phyloP scores from a whole-genome alignment of 352 stramenopile species.

The Pythium myriotylum region DNA sequence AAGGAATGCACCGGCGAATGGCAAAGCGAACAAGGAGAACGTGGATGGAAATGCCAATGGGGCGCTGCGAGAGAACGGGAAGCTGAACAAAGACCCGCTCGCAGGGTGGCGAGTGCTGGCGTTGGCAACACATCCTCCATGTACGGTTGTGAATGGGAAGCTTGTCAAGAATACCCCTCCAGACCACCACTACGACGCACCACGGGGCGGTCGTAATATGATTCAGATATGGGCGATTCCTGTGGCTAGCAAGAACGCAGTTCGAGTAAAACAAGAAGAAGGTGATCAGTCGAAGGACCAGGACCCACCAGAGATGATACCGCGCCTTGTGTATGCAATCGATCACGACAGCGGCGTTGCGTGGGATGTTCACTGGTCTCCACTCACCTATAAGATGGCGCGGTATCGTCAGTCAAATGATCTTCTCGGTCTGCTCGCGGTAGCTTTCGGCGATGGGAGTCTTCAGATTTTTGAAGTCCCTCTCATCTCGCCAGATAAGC shows the following conservation, averaged over 20 bases:
- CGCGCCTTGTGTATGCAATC: constrained; percentile 72
- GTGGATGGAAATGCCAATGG: constrained; percentile 21
- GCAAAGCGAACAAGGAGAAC: constrained; percentile 43
- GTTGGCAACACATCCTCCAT: constrained; percentile 70
- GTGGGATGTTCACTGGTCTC: constrained; percentile 84
- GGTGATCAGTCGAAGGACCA: neutral
- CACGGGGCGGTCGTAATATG: constrained; percentile 50
- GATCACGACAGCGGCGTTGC: constrained; percentile 74
- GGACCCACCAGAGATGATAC: constrained; percentile 27
- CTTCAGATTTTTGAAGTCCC: constrained; percentile 74
- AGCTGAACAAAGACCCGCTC: constrained; percentile 18
- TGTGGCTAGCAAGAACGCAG: constrained; percentile 24
- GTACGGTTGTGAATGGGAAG: constrained; percentile 54
- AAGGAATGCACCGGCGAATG: neutral
- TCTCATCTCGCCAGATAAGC: constrained; percentile 34
- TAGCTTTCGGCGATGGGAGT: constrained; percentile 77
- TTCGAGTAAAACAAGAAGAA: neutral
- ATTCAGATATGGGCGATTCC: constrained; percentile 84
- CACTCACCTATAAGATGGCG: constrained; percentile 50
- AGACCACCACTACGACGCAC: constrained; percentile 77
- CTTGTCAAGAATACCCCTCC: constrained; percentile 67
- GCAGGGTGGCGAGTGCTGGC: constrained; percentile 63
- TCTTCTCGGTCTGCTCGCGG: constrained; percentile 65
- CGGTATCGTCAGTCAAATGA: constrained; percentile 24
- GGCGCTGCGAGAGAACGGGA: constrained; percentile 3